Conservation (phyloP, 257 asterid species). For the Coffea canephora region DNA sequence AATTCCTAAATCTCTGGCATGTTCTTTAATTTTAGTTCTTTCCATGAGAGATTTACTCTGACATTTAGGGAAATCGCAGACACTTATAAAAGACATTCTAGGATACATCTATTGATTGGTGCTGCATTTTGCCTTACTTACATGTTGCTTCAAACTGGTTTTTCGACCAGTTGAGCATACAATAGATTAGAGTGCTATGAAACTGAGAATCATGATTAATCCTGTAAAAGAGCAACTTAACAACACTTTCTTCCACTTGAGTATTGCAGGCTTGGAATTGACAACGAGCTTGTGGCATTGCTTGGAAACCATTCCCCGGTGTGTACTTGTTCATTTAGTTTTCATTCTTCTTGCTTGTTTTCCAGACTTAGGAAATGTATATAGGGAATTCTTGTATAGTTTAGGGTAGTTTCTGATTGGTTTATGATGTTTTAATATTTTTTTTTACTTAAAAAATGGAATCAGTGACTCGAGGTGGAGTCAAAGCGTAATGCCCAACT, state of each 20-base stretch:
- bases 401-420: background rate
- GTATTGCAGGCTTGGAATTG: slow-evolving; percentile 79
- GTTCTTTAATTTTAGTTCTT: background rate
- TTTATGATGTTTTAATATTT: background rate
- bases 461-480: background rate
- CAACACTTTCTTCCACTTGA: background rate
- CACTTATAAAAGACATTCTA: background rate
- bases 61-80: too few relatives aligned
- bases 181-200: background rate
- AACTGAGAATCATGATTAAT: background rate
- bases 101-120: background rate
- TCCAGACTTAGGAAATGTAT: background rate
- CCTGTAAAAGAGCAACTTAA: background rate
- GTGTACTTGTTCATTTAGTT: slow-evolving; percentile 15
- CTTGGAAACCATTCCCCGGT: slow-evolving; percentile 79
- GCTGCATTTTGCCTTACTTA: background rate
- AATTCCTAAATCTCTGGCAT: background rate
- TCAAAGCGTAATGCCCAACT: background rate
- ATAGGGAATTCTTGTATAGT: background rate
- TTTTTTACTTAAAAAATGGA: background rate
- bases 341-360: background rate
- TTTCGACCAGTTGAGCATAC: background rate
- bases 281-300: slow-evolving; percentile 89
- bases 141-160: background rate
- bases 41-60: background rate